Evolutionary conservation across 169 alveolate species (phyloP).

Genomic region (Theileria sp.): DNA sequence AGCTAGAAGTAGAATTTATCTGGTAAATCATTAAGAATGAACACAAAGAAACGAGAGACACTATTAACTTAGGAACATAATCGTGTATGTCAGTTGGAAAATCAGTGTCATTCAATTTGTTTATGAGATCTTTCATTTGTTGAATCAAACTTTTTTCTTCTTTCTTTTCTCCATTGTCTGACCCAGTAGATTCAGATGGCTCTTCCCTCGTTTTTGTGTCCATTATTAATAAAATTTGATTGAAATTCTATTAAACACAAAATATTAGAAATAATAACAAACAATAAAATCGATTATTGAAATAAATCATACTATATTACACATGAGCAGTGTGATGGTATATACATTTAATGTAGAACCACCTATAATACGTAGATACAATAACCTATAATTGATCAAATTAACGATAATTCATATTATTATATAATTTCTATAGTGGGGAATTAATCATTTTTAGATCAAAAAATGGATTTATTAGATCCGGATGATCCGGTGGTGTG

Average conservation of each 20-base stretch:
- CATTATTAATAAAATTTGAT: background rate
- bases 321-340: background rate
- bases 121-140: background rate
- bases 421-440: background rate
- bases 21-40: background rate
- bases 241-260: no score
- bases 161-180: background rate
- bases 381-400: background rate
- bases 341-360: background rate
- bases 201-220: background rate
- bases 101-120: background rate
- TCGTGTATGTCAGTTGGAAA: background rate
- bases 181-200: background rate
- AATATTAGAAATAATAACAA: background rate
- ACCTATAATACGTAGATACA: background rate
- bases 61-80: background rate
- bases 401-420: background rate
- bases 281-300: no score
- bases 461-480: background rate
- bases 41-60: background rate
- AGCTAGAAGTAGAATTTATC: background rate
- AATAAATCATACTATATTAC: background rate
- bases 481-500: background rate
- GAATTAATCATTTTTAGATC: background rate
- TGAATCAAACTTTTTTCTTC: background rate